Evolutionary conservation across 2,329 filamentous ascomycete species (phyloP).

Genomic region (Colletotrichum chrysophilum): DNA sequence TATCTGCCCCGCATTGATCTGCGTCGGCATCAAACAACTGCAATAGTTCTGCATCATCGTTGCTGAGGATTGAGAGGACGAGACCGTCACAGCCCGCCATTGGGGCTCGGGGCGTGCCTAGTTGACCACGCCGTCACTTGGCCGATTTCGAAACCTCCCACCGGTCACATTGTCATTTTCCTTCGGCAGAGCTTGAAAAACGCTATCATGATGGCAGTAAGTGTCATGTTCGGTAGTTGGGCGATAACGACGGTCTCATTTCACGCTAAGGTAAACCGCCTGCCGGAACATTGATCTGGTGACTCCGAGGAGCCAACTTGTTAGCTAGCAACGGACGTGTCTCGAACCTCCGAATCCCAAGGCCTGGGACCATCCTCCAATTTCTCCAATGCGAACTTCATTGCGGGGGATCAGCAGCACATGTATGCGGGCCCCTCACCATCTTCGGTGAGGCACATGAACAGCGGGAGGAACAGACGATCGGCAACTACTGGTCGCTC

Average conservation of each 20-base stretch:
- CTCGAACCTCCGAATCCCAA: not conserved
- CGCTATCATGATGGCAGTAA: not conserved
- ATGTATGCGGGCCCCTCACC: not conserved
- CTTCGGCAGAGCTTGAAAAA: not conserved
- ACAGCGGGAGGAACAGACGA: not conserved
- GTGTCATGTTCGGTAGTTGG: not conserved
- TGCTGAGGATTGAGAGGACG: not conserved
- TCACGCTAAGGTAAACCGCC: not conserved
- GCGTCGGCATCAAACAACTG: not conserved
- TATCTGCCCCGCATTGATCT: not conserved
- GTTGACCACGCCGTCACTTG: not conserved
- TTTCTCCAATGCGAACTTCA: not conserved
- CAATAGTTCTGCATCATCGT: not conserved
- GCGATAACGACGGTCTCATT: not conserved
- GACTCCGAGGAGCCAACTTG: not conserved
- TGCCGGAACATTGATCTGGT: not conserved
- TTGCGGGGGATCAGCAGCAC: not conserved
- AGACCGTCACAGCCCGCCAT: not conserved
- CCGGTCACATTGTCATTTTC: not conserved
- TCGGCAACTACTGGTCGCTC: not conserved
- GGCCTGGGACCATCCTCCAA: not conserved
- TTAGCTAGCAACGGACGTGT: not conserved
- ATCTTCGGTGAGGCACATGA: not conserved
- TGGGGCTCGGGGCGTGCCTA: not conserved
- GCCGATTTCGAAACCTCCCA: not conserved